A percentile compares a stretch with the other conserved stretches of the same genome.
Conservation (phyloP, 1,284 basidiomycete genomes). For the Rhodotorula sp. region DNA sequence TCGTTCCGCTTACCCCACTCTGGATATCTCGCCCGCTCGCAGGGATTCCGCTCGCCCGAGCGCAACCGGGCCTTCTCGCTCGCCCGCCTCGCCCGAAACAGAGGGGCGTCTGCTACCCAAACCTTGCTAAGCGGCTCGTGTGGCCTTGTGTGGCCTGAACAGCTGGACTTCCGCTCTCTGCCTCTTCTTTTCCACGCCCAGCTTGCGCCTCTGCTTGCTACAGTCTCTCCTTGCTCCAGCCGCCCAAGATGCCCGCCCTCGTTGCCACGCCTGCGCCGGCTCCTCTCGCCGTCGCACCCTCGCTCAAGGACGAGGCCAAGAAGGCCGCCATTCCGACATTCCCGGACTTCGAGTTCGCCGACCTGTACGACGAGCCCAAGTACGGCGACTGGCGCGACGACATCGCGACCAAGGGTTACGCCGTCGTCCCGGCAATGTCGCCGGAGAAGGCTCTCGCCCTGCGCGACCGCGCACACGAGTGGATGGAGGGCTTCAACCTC, state of each 20-base stretch:
- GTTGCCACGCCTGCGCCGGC: not conserved
- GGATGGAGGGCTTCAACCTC: conserved; percentile 45
- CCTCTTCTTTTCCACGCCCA: too few relatives aligned
- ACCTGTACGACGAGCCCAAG: not conserved
- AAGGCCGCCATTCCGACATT: conserved; percentile 3
- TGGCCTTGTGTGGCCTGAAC: too few relatives aligned
- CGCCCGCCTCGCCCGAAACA: too few relatives aligned
- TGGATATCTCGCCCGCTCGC: too few relatives aligned
- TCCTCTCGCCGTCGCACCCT: not conserved
- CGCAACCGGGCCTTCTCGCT: too few relatives aligned
- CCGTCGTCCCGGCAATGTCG: conserved; percentile 45
- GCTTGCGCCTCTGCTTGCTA: too few relatives aligned
- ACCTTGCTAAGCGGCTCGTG: too few relatives aligned
- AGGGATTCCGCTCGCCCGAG: too few relatives aligned
- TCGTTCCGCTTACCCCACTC: too few relatives aligned
- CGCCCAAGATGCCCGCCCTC: not conserved
- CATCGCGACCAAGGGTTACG: conserved; percentile 42
- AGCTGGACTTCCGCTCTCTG: too few relatives aligned
- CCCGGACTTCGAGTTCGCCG: conserved; percentile 1
- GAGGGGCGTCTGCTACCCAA: too few relatives aligned
- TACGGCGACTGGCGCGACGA: conserved; percentile 46
- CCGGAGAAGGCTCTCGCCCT: conserved; percentile 41
- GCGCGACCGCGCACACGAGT: conserved; percentile 42
- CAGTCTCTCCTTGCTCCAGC: not conserved
- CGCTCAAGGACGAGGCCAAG: not conserved